Base-by-base conservation (phyloP, 2,329 filamentous ascomycete genomes). In the Paraphaeosphaeria sporulosa region DNA sequence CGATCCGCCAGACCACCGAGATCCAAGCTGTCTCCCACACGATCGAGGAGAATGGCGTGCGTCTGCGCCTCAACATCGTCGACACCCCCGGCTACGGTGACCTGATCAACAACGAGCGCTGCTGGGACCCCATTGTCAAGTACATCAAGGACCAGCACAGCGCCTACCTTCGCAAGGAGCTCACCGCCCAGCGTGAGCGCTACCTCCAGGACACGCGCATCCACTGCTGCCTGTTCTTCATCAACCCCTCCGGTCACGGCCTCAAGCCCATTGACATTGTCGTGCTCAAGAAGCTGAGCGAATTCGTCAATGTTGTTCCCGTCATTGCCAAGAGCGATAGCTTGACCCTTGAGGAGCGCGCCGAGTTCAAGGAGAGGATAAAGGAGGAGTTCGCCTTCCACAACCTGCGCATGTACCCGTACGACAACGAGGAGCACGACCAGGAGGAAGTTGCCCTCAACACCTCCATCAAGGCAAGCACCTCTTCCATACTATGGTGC, bases 131-230 rank as follows among this genome's bases (percentile, higher is more conserved):
- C 66, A 99, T 99, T 80, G 94, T 99, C 86, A 99, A 99, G 86
- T 99, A 99, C 84, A 99, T 99, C 87, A 99, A 99, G 87, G 95
- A 99, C 83, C 95, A 99, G 86, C 95, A 99, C 86, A 97, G 93
- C 55, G 94, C 95, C 75, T 99, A 98, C 85, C 89, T 99, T 72
- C 92, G 95, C 82, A 99, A 99, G 87, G 95, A 99, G 83, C 93
- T 99, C 76, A 98, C 95, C 58, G 95, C 95, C 71, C 95, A 99
- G 86, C 92, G 95, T 83, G 95, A 99, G 84, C 91, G 95, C 76
- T 99, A 99, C 82, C 97, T 99, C 71, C 94, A 97, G 85, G 95
- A 99, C 82, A 99, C 95, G 70, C 92, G 95, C 76, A 97, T 99
- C 77, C 95, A 99, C 86, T 97, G 93, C 89, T 99, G 95, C 82